These are phyloP conservation scores for Helicocarpus griseus DNA, from an alignment of 2,329 filamentous ascomycete species.

Conservation along the genomic window DNA sequence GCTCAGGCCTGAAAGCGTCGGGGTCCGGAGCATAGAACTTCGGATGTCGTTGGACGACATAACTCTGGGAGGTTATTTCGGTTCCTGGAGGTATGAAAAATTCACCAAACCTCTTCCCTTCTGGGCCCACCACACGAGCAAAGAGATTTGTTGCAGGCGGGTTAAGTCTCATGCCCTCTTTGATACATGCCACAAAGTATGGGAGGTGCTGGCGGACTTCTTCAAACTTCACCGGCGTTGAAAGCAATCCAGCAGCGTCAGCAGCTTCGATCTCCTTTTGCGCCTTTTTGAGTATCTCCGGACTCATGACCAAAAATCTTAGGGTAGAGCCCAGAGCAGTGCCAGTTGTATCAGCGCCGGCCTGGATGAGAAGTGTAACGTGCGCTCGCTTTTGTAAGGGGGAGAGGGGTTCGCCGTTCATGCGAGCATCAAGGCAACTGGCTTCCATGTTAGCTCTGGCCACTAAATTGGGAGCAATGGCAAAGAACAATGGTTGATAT, in stretches of 20 bases:
- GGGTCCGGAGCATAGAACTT: constrained; percentile 36
- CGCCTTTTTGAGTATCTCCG: constrained; percentile 6
- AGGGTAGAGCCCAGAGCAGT: constrained; percentile 25
- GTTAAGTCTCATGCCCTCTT: constrained; percentile 24
- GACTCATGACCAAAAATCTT: constrained; percentile 18
- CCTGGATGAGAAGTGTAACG: constrained; percentile 29
- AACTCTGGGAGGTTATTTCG: constrained; percentile 10
- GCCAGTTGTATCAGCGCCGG: constrained; percentile 27
- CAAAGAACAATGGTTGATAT: neutral
- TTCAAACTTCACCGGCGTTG: constrained; percentile 13
- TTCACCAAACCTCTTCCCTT: constrained; percentile 23
- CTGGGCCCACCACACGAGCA: constrained; percentile 19
- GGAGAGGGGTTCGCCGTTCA: constrained; percentile 21
- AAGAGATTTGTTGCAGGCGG: constrained; percentile 20
- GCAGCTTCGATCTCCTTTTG: constrained; percentile 18
- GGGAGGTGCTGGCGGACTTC: constrained; percentile 21
- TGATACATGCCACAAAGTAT: constrained; percentile 27
- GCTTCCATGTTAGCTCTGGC: neutral
- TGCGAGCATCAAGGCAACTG: constrained; percentile 25
- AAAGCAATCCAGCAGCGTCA: constrained; percentile 2
- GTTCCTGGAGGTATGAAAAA: constrained; percentile 19
- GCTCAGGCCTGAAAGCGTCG: constrained; percentile 36
- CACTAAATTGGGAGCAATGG: neutral
- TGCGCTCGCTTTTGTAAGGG: constrained; percentile 26
- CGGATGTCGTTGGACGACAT: constrained; percentile 31